Conservation (phyloP, 1,284 basidiomycete genomes). For the Baeospora myosura region DNA sequence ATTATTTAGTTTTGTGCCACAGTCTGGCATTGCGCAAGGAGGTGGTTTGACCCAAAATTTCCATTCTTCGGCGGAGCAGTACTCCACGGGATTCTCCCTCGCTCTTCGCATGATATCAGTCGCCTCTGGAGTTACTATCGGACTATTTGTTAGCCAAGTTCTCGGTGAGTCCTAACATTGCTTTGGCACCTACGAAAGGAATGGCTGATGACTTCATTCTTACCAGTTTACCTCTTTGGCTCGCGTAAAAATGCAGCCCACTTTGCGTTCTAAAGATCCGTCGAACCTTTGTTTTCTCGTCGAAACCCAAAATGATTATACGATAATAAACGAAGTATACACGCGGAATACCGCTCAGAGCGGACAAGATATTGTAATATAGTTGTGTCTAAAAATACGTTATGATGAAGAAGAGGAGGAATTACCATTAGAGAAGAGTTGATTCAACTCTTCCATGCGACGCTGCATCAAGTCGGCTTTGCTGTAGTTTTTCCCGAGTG, state of each 20-base stretch:
- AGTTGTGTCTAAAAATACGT: conserved; percentile 1
- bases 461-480: conserved; percentile 79
- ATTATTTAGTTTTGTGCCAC: conserved; percentile 3
- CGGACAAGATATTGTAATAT: conserved; percentile 2
- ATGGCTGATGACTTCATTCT: neutral
- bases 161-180: conserved; percentile 34
- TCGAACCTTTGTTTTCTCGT: too few species aligned
- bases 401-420: too few species aligned
- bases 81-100: conserved; percentile 60
- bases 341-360: neutral
- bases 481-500: conserved; percentile 73
- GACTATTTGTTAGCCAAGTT: conserved; percentile 74
- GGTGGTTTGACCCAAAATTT: conserved; percentile 74
- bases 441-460: conserved; percentile 75
- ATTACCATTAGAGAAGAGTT: conserved; percentile 55
- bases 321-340: neutral
- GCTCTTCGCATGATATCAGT: conserved; percentile 78
- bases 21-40: conserved; percentile 82
- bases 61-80: conserved; percentile 56
- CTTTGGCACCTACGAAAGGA: neutral
- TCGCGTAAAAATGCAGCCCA: conserved; percentile 65
- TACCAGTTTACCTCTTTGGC: conserved; percentile 65
- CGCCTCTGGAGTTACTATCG: conserved; percentile 81
- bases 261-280: conserved; percentile 62
- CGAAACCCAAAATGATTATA: conserved; percentile 10